Conservation (phyloP, 371 early-diverging fungal genomes). For the Fennellomyces sp. region DNA sequence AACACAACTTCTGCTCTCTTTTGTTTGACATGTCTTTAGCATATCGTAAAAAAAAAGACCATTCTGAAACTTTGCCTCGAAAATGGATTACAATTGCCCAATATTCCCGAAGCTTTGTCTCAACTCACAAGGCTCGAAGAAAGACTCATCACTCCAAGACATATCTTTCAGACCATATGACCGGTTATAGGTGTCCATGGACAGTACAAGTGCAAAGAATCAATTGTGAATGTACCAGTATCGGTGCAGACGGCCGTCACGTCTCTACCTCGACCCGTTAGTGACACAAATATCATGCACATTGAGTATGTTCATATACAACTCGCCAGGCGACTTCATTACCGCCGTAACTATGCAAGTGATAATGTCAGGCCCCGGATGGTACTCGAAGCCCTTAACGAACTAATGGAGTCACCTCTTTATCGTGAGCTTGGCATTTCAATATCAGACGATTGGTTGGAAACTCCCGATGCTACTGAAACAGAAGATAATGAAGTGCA, state of each 20-base stretch:
- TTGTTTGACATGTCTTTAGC: neutral
- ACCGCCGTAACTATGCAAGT: neutral
- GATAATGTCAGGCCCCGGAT: neutral
- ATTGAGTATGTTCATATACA: neutral
- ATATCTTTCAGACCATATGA: neutral
- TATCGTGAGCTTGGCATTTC: neutral
- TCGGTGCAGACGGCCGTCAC: neutral
- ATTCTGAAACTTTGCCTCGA: neutral
- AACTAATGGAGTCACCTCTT: neutral
- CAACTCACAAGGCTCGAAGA: neutral
- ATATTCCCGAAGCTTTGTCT: neutral
- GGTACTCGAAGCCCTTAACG: neutral
- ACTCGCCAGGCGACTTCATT: neutral
- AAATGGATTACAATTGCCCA: neutral
- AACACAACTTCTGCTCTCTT: neutral
- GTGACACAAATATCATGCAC: neutral
- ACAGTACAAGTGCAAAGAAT: neutral
- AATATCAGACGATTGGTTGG: neutral
- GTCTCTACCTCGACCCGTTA: neutral
- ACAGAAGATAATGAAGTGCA: too few relatives aligned
- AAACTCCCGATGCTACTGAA: too few relatives aligned
- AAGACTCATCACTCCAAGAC: neutral
- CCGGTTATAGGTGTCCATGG: neutral
- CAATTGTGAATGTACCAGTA: neutral
- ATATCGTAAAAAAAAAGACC: neutral